Percentiles rank a stretch among this genome's conserved stretches.
Conservation (phyloP, 208 protist genomes). For the Crithidia sp. region DNA sequence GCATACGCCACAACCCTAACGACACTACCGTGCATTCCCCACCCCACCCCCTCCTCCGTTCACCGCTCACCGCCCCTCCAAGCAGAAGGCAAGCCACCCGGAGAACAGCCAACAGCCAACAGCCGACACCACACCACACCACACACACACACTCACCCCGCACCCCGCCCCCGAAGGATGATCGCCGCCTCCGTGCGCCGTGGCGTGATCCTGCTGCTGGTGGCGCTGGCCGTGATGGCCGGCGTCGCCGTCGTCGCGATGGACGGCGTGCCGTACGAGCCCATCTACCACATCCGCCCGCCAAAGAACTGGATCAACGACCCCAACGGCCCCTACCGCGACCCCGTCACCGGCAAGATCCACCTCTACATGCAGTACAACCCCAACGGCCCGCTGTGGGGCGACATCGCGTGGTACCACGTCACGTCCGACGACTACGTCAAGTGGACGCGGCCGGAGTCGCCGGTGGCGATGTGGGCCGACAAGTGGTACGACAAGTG, state of each 20-base stretch:
- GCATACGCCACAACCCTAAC: too few relatives aligned
- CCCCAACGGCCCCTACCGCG: slow-evolving; percentile 63
- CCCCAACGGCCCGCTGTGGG: slow-evolving; percentile 42
- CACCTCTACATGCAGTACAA: slow-evolving; percentile 78
- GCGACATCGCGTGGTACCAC: slow-evolving; percentile 54
- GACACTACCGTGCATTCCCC: too few relatives aligned
- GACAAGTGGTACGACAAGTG: slow-evolving; percentile 41
- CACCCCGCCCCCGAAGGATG: too few relatives aligned
- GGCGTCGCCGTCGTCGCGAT: slow-evolving; percentile 1
- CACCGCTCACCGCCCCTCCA: too few relatives aligned
- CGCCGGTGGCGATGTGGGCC: slow-evolving; percentile 33
- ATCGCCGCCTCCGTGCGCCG: too few relatives aligned
- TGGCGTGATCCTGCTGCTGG: slow-evolving; percentile 10
- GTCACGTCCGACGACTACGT: slow-evolving; percentile 54
- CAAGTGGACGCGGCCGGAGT: slow-evolving; percentile 34
- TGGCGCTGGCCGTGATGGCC: slow-evolving; percentile 17
- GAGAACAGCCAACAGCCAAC: too few relatives aligned
- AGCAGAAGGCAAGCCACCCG: too few relatives aligned
- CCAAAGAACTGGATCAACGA: slow-evolving; percentile 62
- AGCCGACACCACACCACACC: too few relatives aligned
- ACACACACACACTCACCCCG: too few relatives aligned
- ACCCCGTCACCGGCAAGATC: slow-evolving; percentile 44
- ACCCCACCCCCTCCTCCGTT: too few relatives aligned
- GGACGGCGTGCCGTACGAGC: slow-evolving; percentile 28
- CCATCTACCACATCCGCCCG: slow-evolving; percentile 51